A percentile compares a stretch with the other conserved stretches of the same genome.
phyloP scores from a whole-genome alignment of 2,329 filamentous ascomycete genomes.

The Westerdykella ornata region DNA sequence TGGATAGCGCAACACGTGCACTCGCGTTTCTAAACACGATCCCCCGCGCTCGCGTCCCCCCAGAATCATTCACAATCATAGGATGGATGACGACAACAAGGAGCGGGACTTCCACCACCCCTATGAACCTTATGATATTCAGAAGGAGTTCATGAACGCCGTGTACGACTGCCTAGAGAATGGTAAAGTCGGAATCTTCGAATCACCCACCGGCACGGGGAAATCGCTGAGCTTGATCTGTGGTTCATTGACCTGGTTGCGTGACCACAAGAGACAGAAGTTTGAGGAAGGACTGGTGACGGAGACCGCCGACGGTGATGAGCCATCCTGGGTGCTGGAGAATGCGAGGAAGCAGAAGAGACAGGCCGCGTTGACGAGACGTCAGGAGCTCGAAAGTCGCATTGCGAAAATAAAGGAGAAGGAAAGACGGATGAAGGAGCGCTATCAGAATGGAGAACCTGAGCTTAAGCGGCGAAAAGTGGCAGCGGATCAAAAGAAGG shows the following conservation, averaged over 20 bases:
- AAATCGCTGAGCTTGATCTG: constrained; percentile 92
- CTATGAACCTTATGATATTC: constrained; percentile 79
- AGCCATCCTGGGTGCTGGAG: constrained; percentile 79
- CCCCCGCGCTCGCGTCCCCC: background rate
- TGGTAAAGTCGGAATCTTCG: constrained; percentile 78
- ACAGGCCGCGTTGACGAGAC: constrained; percentile 58
- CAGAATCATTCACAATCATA: constrained; percentile 1
- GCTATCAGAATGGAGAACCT: constrained; percentile 44
- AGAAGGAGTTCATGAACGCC: constrained; percentile 78
- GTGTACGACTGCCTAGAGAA: constrained; percentile 73
- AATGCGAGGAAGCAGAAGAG: constrained; percentile 64
- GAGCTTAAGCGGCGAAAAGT: constrained; percentile 41
- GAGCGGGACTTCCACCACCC: constrained; percentile 70
- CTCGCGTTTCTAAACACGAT: too few relatives aligned
- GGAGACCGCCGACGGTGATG: constrained; percentile 52
- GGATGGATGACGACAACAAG: constrained; percentile 13
- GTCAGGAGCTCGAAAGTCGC: constrained; percentile 67
- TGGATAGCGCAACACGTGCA: too few relatives aligned
- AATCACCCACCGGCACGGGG: constrained; percentile 88
- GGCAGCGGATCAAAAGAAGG: constrained; percentile 4
- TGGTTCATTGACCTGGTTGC: constrained; percentile 83
- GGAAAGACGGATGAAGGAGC: constrained; percentile 55
- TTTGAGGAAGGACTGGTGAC: constrained; percentile 50
- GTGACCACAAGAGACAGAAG: constrained; percentile 62
- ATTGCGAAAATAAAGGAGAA: constrained; percentile 57